Evolutionary conservation across 345 rosid genomes (phyloP), one percentile per base, ranked within the genome.

Genomic region (Acer saccharum): DNA sequence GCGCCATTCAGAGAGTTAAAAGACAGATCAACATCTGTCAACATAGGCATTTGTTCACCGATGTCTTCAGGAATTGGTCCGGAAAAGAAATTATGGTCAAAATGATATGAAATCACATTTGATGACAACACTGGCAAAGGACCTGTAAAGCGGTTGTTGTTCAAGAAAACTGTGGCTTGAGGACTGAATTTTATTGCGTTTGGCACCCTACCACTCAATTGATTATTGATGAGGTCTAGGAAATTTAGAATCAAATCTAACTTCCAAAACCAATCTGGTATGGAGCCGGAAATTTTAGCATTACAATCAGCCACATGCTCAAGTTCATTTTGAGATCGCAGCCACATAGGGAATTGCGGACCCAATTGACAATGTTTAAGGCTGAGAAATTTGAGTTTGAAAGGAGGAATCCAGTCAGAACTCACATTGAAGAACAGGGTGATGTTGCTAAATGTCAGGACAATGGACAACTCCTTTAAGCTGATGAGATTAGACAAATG

Each of bases 321-420:
- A 3, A 77, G 71, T 65, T 60, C 58, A 11, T 68, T 68, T 65
- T 81, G 84, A 35, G 68, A 62, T 16, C 75, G 29, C 1, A 77
- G 78, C 84, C 84, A 81, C 5, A 6, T 16, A 3, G 84, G 84
- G 43, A 81, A 81, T 18, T 73, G 6, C 2, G 80, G 84, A 43
- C 84, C 84, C 6, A 81, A 18, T 25, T 5, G 10, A 35, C 80
- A 81, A 6, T 69, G 25, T 35, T 48, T 41, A 3, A 81, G 75
- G 3, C 73, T 57, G 7, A 81, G 57, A 71, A 9, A 77, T 23
- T 0, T 62, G 17, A 81, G 84, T 39, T 81, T 77, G 55, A 81
- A 81, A 68, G 80, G 75, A 48, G 84, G 84, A 62, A 77, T 62
- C 80, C 80, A 81, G 4, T 68, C n/a, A 13, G 78, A 14, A 52